Evolutionary conservation across 805 yeast species (phyloP).

Genomic region (Ogataea parapolymorpha): DNA sequence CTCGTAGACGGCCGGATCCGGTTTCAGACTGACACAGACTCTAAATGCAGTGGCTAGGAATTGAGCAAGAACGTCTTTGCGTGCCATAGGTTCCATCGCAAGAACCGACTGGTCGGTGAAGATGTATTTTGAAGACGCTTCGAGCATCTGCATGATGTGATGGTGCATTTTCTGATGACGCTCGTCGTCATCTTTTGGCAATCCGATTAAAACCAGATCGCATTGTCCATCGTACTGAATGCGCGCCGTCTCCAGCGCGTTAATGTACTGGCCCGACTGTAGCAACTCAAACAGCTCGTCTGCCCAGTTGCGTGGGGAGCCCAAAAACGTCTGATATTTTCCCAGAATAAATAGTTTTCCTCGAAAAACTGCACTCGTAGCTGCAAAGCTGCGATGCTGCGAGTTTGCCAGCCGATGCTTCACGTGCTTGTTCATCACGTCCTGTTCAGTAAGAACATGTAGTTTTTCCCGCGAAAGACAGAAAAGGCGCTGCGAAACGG

Average conservation of each 20-base stretch:
- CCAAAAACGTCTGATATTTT: constrained; percentile 50
- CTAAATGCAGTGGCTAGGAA: constrained; percentile 39
- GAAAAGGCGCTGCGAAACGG: constrained; percentile 44
- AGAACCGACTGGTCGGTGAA: constrained; percentile 27
- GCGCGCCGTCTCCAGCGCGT: constrained; percentile 56
- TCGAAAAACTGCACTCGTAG: constrained; percentile 38
- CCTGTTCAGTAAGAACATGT: constrained; percentile 34
- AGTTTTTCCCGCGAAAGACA: constrained; percentile 40
- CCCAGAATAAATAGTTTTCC: constrained; percentile 53
- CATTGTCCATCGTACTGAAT: constrained; percentile 49
- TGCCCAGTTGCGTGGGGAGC: constrained; percentile 67
- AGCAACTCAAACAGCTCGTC: constrained; percentile 52
- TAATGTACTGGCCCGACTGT: constrained; percentile 44
- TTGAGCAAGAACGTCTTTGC: constrained; percentile 25
- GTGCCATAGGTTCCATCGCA: constrained; percentile 2
- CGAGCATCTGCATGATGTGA: constrained; percentile 55
- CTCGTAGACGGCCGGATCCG: constrained; percentile 39
- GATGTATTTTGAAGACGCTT: constrained; percentile 46
- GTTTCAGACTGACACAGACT: constrained; percentile 38
- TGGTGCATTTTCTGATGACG: constrained; percentile 50
- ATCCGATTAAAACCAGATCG: constrained; percentile 50
- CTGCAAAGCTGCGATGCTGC: constrained; percentile 19
- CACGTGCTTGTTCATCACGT: constrained; percentile 40
- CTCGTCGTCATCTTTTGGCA: constrained; percentile 44
- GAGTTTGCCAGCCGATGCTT: constrained; percentile 11